Conservation (phyloP, 148 eudicot species). For the Rhododendron molle region DNA sequence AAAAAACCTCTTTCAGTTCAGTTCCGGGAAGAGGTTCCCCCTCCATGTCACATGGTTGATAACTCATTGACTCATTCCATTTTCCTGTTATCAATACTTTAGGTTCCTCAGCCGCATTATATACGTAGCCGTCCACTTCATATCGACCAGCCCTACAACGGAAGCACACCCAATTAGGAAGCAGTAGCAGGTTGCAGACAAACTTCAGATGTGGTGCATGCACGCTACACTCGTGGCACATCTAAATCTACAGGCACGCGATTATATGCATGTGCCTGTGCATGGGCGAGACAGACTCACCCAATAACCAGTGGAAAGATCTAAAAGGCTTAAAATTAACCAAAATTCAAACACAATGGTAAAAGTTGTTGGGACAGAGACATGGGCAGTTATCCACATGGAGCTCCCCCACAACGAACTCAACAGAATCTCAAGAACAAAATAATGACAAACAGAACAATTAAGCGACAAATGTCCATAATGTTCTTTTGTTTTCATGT, state of each 20-base stretch:
- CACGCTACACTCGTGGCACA: neutral
- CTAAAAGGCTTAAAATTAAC: neutral
- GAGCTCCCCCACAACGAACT: neutral
- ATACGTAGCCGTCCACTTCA: conserved; percentile 94
- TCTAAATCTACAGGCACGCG: neutral
- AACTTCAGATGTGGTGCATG: neutral
- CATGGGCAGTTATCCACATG: neutral
- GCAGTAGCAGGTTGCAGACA: neutral
- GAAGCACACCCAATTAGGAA: conserved; percentile 5
- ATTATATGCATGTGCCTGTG: neutral
- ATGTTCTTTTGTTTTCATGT: neutral
- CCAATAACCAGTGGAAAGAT: neutral
- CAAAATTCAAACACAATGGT: neutral
- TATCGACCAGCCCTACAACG: conserved; percentile 73
- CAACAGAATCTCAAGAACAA: neutral
- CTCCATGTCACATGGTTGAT: conserved; percentile 88
- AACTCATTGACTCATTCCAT: conserved; percentile 79
- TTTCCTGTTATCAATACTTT: conserved; percentile 86
- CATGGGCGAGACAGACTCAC: neutral
- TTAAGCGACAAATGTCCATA: neutral
- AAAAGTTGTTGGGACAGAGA: neutral
- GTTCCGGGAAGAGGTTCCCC: conserved; percentile 89
- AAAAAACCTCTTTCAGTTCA: conserved; percentile 72
- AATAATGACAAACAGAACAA: neutral
- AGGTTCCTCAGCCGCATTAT: conserved; percentile 81